Evolutionary conservation across 2,329 filamentous ascomycete species (phyloP).

Genomic region (Xylaria sp.): DNA sequence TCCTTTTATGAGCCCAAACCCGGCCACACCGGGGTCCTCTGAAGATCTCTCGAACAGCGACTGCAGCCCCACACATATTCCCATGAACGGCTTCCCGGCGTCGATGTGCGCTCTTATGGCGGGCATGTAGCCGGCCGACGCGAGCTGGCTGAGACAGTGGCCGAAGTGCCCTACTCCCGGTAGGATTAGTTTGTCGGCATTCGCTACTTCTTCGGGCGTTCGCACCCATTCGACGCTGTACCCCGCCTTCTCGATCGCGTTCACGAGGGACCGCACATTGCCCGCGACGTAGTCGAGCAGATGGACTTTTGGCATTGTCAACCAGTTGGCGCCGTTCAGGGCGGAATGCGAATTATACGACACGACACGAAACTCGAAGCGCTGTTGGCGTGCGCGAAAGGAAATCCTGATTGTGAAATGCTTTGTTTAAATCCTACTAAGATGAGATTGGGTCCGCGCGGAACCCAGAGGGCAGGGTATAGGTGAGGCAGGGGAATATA

Average conservation of each 20-base stretch:
- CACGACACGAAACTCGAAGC: not conserved
- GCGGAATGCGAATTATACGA: not conserved
- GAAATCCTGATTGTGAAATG: not conserved
- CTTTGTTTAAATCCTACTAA: not conserved
- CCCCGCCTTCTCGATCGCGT: constrained; percentile 95
- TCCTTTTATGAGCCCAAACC: constrained; percentile 76
- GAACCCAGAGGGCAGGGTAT: not conserved
- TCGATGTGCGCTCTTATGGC: constrained; percentile 83
- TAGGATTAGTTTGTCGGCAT: constrained; percentile 92
- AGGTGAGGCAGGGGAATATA: not conserved
- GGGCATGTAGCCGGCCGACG: constrained; percentile 80
- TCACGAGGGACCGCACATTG: constrained; percentile 93
- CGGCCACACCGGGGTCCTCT: constrained; percentile 74
- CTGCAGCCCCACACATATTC: constrained; percentile 93
- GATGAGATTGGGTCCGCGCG: not conserved
- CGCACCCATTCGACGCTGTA: constrained; percentile 93
- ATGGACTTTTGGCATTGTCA: constrained; percentile 76
- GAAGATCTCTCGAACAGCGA: constrained; percentile 85
- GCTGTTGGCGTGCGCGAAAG: not conserved
- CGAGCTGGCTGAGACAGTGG: constrained; percentile 87
- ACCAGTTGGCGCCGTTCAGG: constrained; percentile 4
- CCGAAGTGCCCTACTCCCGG: constrained; percentile 98
- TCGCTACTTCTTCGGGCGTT: constrained; percentile 80
- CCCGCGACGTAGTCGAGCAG: constrained; percentile 90
- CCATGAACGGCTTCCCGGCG: constrained; percentile 96